Conservation (phyloP, 768 basidiomycete species). For the Cyathus striatus region DNA sequence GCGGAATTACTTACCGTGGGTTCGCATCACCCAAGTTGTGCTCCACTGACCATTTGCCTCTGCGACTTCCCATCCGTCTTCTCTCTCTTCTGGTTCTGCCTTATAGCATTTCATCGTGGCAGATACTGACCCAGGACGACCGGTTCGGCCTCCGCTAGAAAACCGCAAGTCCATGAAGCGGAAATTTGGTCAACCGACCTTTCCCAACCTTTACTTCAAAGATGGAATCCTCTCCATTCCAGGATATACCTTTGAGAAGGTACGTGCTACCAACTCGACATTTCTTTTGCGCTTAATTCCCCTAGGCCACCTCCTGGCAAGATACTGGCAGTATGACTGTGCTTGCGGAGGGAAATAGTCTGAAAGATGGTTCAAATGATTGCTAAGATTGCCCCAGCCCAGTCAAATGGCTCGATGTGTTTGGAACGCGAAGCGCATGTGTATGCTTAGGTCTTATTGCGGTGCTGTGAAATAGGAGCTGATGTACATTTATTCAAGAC, state of each 20-base stretch:
- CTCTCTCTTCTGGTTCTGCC: no score
- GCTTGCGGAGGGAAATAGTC: constrained; percentile 61
- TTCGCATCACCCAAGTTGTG: no score
- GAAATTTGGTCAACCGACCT: constrained; percentile 52
- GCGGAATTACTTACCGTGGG: no score
- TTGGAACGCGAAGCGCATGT: constrained; percentile 71
- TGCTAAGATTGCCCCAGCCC: constrained; percentile 70
- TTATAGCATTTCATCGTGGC: constrained; percentile 5
- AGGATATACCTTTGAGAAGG: constrained; percentile 70
- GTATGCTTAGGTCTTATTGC: constrained; percentile 29
- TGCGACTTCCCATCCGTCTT: no score
- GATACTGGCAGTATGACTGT: constrained; percentile 71
- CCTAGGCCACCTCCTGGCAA: constrained; percentile 58
- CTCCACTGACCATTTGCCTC: no score
- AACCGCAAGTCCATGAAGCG: constrained; percentile 34
- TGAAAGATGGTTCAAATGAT: constrained; percentile 70
- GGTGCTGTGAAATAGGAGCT: background rate
- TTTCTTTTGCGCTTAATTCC: constrained; percentile 4
- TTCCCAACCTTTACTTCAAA: constrained; percentile 55
- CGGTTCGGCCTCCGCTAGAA: background rate
- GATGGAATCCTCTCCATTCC: constrained; percentile 60
- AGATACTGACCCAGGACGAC: constrained; percentile 1
- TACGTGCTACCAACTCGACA: constrained; percentile 14
- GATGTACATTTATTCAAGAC: constrained; percentile 26
- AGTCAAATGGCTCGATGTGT: constrained; percentile 69